phyloP scores from a whole-genome alignment of 495 filamentous ascomycete genomes.

The Aspergillus bertholletiae region DNA sequence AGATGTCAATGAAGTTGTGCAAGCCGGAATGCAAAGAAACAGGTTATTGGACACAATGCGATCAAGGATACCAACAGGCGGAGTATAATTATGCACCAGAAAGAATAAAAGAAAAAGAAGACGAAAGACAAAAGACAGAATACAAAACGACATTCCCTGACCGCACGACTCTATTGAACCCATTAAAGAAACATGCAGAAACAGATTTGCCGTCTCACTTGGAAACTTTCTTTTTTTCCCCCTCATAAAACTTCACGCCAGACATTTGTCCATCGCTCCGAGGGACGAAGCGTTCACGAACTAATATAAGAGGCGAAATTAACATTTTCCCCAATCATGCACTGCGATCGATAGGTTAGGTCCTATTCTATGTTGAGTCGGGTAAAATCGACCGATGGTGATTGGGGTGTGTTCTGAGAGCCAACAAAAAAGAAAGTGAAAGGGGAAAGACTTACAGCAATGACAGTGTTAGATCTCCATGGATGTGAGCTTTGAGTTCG shows the following conservation, averaged over 20 bases:
- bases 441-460: conserved; percentile 70
- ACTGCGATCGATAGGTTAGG: conserved; percentile 24
- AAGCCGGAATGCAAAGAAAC: background rate
- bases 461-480: conserved; percentile 81
- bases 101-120: conserved; percentile 2
- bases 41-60: background rate
- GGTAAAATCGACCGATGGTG: background rate
- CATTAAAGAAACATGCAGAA: background rate
- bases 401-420: background rate
- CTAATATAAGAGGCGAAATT: background rate
- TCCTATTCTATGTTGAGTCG: conserved; percentile 24
- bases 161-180: conserved; percentile 5
- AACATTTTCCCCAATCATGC: conserved; percentile 20
- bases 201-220: background rate
- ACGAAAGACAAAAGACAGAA: too few relatives aligned
- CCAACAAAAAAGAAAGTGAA: too few relatives aligned
- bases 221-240: background rate
- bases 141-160: too few relatives aligned
- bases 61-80: conserved; percentile 1
- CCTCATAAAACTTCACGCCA: conserved; percentile 1
- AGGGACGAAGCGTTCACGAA: background rate
- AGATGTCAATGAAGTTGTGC: background rate
- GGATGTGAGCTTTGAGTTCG: conserved; percentile 84
- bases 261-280: background rate
- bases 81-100: conserved; percentile 8